These are phyloP conservation scores for Inga leiocalycina DNA, from an alignment of 306 rosid genomes.

Conservation along the genomic window DNA sequence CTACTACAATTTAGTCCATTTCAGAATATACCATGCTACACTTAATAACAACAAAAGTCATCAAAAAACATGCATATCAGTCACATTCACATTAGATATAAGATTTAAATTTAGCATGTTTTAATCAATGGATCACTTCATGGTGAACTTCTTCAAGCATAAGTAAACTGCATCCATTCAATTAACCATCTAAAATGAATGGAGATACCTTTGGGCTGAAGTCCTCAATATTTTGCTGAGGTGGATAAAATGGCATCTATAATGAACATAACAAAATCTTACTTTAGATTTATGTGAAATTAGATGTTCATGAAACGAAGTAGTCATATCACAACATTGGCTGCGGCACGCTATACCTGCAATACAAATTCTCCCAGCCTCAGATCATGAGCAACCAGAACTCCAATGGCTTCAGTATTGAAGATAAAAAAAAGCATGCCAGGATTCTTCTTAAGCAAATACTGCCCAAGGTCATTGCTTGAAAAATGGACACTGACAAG, in stretches of 20 bases:
- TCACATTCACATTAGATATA: conserved; percentile 7
- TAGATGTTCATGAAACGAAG: conserved; percentile 24
- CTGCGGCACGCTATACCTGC: conserved; percentile 64
- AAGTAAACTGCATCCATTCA: neutral
- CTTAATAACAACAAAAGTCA: conserved; percentile 20
- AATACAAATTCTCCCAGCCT: conserved; percentile 90
- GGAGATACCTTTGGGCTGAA: conserved; percentile 68
- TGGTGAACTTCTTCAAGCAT: conserved; percentile 20
- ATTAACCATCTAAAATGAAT: conserved; percentile 26
- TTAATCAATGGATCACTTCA: conserved; percentile 14
- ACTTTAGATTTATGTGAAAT: conserved; percentile 31
- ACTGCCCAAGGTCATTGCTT: conserved; percentile 84
- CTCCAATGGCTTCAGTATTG: conserved; percentile 90
- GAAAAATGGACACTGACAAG: conserved; percentile 89
- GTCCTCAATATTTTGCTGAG: conserved; percentile 83
- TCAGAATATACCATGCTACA: conserved; percentile 21
- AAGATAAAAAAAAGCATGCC: conserved; percentile 95
- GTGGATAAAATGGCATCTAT: conserved; percentile 95
- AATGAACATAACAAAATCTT: conserved; percentile 38
- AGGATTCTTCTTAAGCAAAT: conserved; percentile 82
- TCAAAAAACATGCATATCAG: conserved; percentile 17
- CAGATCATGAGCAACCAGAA: conserved; percentile 96
- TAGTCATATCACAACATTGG: neutral
- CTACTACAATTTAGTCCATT: conserved; percentile 50
- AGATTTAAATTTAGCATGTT: conserved; percentile 23